These are phyloP conservation scores for Coemansia sp. DNA, from an alignment of 192 early-diverging fungal genomes.

Conservation along the genomic window DNA sequence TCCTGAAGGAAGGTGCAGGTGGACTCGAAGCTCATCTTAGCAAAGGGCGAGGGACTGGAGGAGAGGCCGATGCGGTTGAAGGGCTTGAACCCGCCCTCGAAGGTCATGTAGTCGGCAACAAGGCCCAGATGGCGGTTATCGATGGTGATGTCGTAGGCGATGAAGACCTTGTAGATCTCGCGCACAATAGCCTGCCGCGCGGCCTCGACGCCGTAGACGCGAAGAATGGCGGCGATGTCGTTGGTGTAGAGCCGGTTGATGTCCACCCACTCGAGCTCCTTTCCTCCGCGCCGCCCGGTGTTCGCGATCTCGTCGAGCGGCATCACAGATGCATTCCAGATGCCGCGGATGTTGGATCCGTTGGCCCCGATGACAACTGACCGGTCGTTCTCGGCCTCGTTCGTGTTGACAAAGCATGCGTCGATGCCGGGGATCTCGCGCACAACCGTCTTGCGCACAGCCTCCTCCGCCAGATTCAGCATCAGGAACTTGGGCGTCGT, in stretches of 20 bases:
- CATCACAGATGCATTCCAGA: conserved; percentile 73
- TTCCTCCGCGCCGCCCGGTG: conserved; percentile 19
- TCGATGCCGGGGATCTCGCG: conserved; percentile 86
- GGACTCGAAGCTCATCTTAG: conserved; percentile 98
- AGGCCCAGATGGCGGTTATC: conserved; percentile 93
- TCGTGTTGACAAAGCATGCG: conserved; percentile 77
- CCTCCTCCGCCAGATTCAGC: conserved; percentile 82
- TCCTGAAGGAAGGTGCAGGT: conserved; percentile 94
- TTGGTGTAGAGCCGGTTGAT: conserved; percentile 90
- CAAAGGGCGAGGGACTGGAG: conserved; percentile 90
- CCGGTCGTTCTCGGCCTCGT: conserved; percentile 79
- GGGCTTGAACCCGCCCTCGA: conserved; percentile 97
- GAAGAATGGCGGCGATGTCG: conserved; percentile 92
- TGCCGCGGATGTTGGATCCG: conserved; percentile 87
- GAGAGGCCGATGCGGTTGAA: conserved; percentile 95
- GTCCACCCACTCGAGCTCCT: conserved; percentile 68
- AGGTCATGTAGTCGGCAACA: conserved; percentile 99
- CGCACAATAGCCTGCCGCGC: conserved; percentile 89
- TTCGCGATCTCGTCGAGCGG: conserved; percentile 39
- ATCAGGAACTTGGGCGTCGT: conserved; percentile 93
- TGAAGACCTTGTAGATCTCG: conserved; percentile 91
- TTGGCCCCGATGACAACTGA: conserved; percentile 77
- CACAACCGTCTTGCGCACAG: conserved; percentile 72
- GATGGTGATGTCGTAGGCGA: conserved; percentile 90
- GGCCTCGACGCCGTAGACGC: conserved; percentile 97